Evolutionary conservation across 768 basidiomycete genomes (phyloP), one percentile per base, ranked within the genome.

Genomic region (Mycena galopus): DNA sequence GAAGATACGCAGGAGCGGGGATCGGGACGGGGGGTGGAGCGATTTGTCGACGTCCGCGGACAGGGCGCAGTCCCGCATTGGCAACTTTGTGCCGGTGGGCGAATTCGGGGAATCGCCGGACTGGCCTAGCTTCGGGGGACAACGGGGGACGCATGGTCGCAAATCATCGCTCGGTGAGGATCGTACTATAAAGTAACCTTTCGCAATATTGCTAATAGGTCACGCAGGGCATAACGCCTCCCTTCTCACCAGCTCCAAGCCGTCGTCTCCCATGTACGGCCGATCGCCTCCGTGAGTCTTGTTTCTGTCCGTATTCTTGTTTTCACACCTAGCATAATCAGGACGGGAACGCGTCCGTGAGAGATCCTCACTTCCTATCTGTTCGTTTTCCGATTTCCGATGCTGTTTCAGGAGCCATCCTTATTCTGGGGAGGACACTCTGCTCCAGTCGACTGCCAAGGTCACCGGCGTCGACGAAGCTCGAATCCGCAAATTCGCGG

Each of bases 1-100:
- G 67, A 64, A 65, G 55, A 69, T 72, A 44, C 57, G 74, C 10
- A 50, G 74, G 27, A 61, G 53, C 27, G 70, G 57, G 2, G 67
- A 65, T 29, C 70, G 50, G 6, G 17, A 21, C 50, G 50, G 67
- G 16, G n/a, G 61, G 30, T 69, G 72, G 67, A 68, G 58, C 25
- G 71, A 68, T 44, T 10, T 39, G 39, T 53, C 56, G 21, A 59
- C 35, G 32, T 53, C 56, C 25, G 65, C 35, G 32, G 74, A 68
- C 30, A 69, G 74, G 23, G 21, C 74, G 29, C 74, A 72, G 51
- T 72, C 71, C 33, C 66, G 74, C 42, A 63, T 75, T 55, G 73
- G 70, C 1, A 67, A 60, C n/a, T 75, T 75, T 47, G 74, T 67
- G 30, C 63, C 63, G 30, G 74, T 35, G 1, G 55, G 58, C 27